Evolutionary conservation across 2,329 filamentous ascomycete genomes (phyloP).

Genomic region (Talaromyces islandicus): DNA sequence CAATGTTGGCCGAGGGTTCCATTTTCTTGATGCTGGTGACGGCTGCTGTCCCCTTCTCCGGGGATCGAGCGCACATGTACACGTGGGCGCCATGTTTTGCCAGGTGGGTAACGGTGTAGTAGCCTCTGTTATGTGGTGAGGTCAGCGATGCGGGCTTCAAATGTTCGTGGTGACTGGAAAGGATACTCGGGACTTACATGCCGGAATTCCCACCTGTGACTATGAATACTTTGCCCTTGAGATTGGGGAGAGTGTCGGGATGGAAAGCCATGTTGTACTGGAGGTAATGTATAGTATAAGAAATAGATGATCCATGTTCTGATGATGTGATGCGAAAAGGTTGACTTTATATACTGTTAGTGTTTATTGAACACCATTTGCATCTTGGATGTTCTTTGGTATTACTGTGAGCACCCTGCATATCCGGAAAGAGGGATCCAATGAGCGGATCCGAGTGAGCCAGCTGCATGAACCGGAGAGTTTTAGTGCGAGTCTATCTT

Average conservation of each 20-base stretch:
- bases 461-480: not conserved
- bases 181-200: slow-evolving; percentile 33
- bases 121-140: slow-evolving; percentile 16
- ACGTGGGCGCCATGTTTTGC: slow-evolving; percentile 35
- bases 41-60: slow-evolving; percentile 22
- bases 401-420: slow-evolving; percentile 19
- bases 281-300: not conserved
- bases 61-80: slow-evolving; percentile 32
- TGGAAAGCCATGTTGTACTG: slow-evolving; percentile 30
- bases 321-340: not conserved
- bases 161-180: slow-evolving; percentile 7
- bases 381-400: not conserved
- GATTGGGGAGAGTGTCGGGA: slow-evolving; percentile 38
- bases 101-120: slow-evolving; percentile 31
- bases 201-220: slow-evolving; percentile 44
- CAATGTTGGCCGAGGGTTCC: slow-evolving; percentile 33
- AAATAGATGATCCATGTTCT: not conserved
- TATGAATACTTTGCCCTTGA: slow-evolving; percentile 39
- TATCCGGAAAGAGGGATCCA: slow-evolving; percentile 8
- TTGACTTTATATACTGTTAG: not conserved
- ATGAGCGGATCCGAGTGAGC: not conserved
- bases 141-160: slow-evolving; percentile 1
- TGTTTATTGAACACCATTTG: not conserved
- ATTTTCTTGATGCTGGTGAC: slow-evolving; percentile 22
- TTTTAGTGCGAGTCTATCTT: not conserved